Conservation (phyloP, 805 yeast species). For the Hanseniaspora osmophila region DNA sequence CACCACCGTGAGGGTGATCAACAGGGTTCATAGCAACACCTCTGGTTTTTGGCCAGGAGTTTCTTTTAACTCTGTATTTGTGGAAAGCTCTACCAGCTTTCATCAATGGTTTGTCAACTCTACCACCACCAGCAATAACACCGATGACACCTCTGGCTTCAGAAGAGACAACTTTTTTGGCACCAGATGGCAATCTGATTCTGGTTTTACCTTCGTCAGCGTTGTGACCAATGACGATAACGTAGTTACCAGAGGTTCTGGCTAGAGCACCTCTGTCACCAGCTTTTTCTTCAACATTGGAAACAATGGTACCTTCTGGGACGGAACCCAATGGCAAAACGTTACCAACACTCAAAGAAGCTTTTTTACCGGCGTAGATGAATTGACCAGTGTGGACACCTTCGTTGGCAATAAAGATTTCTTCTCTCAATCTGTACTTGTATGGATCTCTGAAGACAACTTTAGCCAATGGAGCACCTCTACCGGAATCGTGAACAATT, state of each 20-base stretch:
- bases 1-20: constrained; percentile 99
- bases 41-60: constrained; percentile 99
- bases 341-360: constrained; percentile 93
- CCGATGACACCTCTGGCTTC: constrained; percentile 99
- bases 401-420: constrained; percentile 97
- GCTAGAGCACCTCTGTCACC: constrained; percentile 99
- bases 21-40: constrained; percentile 99
- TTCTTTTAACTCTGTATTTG: constrained; percentile 98
- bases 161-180: constrained; percentile 90
- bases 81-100: constrained; percentile 99
- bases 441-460: constrained; percentile 99
- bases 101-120: constrained; percentile 97
- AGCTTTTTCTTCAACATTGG: constrained; percentile 96
- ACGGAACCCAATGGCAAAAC: constrained; percentile 91
- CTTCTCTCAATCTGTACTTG: constrained; percentile 95
- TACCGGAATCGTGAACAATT: constrained; percentile 98
- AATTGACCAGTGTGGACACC: constrained; percentile 99
- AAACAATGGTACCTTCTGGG: constrained; percentile 98
- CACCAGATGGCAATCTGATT: constrained; percentile 97
- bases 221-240: constrained; percentile 97
- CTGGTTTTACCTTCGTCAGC: constrained; percentile 98
- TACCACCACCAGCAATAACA: constrained; percentile 99
- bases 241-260: constrained; percentile 99
- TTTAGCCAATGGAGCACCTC: constrained; percentile 99
- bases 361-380: constrained; percentile 97